Evolutionary conservation across 1,284 basidiomycete genomes (phyloP).

Genomic region (Tilletia caries): DNA sequence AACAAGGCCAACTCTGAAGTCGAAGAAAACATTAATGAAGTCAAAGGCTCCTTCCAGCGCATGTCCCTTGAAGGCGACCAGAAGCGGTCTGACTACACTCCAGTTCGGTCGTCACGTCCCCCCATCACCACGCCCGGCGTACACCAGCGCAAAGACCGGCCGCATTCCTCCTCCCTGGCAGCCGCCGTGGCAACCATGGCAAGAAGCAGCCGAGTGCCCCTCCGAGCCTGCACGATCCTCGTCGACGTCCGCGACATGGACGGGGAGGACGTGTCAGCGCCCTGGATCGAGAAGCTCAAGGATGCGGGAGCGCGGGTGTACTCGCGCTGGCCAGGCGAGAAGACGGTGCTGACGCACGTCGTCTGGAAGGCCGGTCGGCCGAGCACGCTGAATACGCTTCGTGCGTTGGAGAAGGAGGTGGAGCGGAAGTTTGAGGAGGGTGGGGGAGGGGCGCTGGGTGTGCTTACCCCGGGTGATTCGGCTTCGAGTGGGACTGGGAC

Average conservation of each 20-base stretch:
- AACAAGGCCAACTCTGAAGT: too few species aligned
- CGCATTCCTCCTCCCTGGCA: conserved; percentile 6
- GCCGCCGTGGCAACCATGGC: background rate
- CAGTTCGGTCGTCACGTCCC: conserved; percentile 1
- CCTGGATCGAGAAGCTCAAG: conserved; percentile 40
- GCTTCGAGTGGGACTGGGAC: background rate
- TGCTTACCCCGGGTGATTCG: background rate
- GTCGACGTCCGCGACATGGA: conserved; percentile 44
- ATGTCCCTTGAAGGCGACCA: background rate
- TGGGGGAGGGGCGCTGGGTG: background rate
- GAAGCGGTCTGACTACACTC: background rate
- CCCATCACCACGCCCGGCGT: background rate
- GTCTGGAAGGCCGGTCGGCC: conserved; percentile 44
- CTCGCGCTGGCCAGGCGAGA: conserved; percentile 23
- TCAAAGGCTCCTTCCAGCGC: conserved; percentile 8
- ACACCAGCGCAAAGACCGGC: background rate
- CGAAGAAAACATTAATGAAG: background rate
- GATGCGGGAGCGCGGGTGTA: conserved; percentile 39
- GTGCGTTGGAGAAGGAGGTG: conserved; percentile 22
- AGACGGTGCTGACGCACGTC: conserved; percentile 34
- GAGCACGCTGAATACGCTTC: conserved; percentile 35
- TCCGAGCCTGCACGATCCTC: conserved; percentile 38
- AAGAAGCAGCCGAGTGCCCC: conserved; percentile 20
- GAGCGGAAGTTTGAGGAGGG: conserved; percentile 21
- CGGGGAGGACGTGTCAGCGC: conserved; percentile 37